Percentiles rank a stretch among this genome's conserved stretches.
Evolutionary conservation across 176 grass and related monocot genomes (phyloP).

Genomic region (Triticum turgidum): DNA sequence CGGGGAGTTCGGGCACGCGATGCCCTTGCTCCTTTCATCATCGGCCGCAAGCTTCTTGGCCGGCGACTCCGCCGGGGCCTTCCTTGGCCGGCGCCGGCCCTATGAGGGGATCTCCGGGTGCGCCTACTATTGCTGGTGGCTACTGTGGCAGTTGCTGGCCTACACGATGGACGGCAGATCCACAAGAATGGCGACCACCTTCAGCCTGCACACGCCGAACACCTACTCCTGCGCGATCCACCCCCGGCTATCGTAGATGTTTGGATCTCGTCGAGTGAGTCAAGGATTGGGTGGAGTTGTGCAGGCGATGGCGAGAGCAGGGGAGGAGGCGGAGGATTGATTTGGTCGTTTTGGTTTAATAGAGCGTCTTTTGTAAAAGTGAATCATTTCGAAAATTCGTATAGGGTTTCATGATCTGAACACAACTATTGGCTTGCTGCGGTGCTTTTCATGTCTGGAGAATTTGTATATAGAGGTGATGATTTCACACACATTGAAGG

Average conservation of each 20-base stretch:
- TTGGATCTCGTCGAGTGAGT: neutral
- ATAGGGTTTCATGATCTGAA: too few relatives aligned
- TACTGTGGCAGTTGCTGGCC: neutral
- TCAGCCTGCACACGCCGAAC: too few relatives aligned
- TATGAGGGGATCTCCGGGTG: slow-evolving; percentile 15
- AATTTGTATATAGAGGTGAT: too few relatives aligned
- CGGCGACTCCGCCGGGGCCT: neutral
- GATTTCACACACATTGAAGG: too few relatives aligned
- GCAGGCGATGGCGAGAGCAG: slow-evolving; percentile 5
- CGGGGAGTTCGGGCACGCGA: slow-evolving; percentile 46
- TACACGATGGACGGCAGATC: neutral
- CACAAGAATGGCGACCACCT: too few relatives aligned
- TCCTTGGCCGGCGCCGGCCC: slow-evolving; percentile 21
- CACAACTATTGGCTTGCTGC: too few relatives aligned
- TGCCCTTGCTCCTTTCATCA: neutral
- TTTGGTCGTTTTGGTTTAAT: slow-evolving; percentile 35
- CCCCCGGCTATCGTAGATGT: too few relatives aligned
- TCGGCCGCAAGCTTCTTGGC: neutral
- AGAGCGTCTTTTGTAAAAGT: neutral
- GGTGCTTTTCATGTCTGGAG: too few relatives aligned
- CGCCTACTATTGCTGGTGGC: neutral
- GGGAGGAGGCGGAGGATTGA: slow-evolving; percentile 7
- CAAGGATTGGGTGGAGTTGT: neutral
- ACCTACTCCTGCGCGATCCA: too few relatives aligned
- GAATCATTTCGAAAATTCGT: too few relatives aligned